Percentiles rank a stretch among this genome's conserved stretches.
These are phyloP conservation scores for Penicillium coffeae DNA, from an alignment of 495 filamentous ascomycete genomes.

Conservation along the genomic window DNA sequence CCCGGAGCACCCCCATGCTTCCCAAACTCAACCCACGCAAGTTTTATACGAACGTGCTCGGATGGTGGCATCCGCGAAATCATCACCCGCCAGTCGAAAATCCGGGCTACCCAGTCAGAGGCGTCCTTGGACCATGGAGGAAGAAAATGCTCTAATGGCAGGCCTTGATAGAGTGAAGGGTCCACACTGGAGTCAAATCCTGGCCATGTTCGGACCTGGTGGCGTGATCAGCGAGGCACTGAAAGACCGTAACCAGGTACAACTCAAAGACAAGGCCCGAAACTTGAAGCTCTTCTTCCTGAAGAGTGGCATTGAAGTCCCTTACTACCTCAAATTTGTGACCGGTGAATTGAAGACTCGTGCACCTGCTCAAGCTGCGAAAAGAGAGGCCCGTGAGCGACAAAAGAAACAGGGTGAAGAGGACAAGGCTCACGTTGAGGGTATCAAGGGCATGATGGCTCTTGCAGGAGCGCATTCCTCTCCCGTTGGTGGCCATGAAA, in stretches of 20 bases:
- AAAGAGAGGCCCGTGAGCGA: conserved; percentile 73
- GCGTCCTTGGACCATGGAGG: conserved; percentile 83
- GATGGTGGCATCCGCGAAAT: conserved; percentile 75
- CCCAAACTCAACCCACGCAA: conserved; percentile 70
- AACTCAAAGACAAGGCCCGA: conserved; percentile 91
- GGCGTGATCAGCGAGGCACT: conserved; percentile 80
- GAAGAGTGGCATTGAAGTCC: conserved; percentile 90
- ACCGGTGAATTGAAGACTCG: conserved; percentile 92
- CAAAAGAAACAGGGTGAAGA: conserved; percentile 63
- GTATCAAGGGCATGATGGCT: conserved; percentile 66
- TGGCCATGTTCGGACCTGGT: conserved; percentile 79
- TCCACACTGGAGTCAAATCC: conserved; percentile 93
- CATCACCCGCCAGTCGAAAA: conserved; percentile 67
- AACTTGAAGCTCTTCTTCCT: conserved; percentile 95
- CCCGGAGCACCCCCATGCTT: conserved; percentile 56
- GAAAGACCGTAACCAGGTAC: conserved; percentile 91
- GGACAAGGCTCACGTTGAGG: conserved; percentile 67
- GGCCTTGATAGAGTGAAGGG: conserved; percentile 89
- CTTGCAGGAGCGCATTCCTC: conserved; percentile 47
- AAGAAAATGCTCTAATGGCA: conserved; percentile 89
- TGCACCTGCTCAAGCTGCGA: conserved; percentile 76
- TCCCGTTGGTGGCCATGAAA: conserved; percentile 37
- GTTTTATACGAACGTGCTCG: conserved; percentile 79
- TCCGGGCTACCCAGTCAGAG: conserved; percentile 79
- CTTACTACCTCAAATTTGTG: conserved; percentile 83